Evolutionary conservation across 768 basidiomycete genomes (phyloP).

Genomic region (Pleurotus tuber-regium): DNA sequence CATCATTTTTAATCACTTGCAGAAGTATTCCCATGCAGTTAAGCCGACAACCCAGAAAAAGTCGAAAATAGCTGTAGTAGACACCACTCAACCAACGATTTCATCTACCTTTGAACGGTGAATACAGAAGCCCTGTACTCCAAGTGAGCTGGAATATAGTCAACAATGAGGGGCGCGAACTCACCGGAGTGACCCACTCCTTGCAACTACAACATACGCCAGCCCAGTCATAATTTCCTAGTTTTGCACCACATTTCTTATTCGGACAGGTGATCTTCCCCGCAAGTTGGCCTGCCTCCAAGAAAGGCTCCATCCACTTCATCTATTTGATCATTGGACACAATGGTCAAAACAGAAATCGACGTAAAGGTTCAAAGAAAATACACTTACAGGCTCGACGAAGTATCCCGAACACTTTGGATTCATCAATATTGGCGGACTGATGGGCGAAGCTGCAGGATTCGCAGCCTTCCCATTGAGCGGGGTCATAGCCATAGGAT

Average conservation of each 20-base stretch:
- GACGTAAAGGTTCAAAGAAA: background rate
- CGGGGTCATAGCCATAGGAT: constrained; percentile 18
- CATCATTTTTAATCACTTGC: too few relatives aligned
- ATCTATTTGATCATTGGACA: constrained; percentile 44
- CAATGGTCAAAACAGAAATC: background rate
- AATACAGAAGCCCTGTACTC: constrained; percentile 59
- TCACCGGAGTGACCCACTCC: constrained; percentile 88
- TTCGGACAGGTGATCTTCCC: constrained; percentile 95
- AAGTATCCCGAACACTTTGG: constrained; percentile 95
- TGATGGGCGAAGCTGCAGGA: constrained; percentile 29
- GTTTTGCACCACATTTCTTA: constrained; percentile 83
- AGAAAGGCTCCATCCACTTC: constrained; percentile 92
- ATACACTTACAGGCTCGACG: constrained; percentile 79
- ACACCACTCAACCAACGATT: constrained; percentile 31
- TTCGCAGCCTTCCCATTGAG: constrained; percentile 13
- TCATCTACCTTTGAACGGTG: constrained; percentile 70
- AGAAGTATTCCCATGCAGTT: too few relatives aligned
- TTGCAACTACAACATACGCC: constrained; percentile 90
- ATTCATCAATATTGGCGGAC: constrained; percentile 70
- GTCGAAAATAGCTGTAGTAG: background rate
- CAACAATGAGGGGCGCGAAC: constrained; percentile 22
- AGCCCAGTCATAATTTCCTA: constrained; percentile 98
- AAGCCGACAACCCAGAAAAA: background rate
- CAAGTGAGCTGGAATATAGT: background rate
- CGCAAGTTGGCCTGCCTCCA: constrained; percentile 70